These are phyloP conservation scores for Fraxinus sp. DNA, from an alignment of 305 asterid species.

Conservation along the genomic window DNA sequence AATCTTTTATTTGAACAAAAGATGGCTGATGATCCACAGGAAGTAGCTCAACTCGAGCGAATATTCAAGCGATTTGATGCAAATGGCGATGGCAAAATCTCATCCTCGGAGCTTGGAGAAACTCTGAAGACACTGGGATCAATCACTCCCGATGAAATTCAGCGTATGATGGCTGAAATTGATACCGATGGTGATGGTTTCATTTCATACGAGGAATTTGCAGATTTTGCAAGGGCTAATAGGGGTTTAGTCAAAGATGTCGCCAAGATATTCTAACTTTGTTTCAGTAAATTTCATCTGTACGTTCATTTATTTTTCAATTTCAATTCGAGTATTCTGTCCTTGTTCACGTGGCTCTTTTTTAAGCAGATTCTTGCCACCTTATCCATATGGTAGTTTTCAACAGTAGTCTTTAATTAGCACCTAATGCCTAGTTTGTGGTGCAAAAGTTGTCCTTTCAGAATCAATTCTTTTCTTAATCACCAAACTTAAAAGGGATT, in stretches of 20 bases:
- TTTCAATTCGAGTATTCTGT: not conserved
- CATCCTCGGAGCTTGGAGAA: slow-evolving; percentile 67
- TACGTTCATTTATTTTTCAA: not conserved
- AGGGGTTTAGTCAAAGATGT: slow-evolving; percentile 65
- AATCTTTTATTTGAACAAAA: not conserved
- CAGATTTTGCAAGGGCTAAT: slow-evolving; percentile 54
- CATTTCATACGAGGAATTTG: slow-evolving; percentile 63
- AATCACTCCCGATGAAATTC: slow-evolving; percentile 53
- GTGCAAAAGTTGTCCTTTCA: slow-evolving; percentile 11
- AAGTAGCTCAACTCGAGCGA: slow-evolving; percentile 53
- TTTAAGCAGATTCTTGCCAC: not conserved
- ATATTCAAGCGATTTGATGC: slow-evolving; percentile 73
- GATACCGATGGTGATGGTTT: slow-evolving; percentile 69
- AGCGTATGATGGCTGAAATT: slow-evolving; percentile 69
- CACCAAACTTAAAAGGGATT: slow-evolving; percentile 15
- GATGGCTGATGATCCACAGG: slow-evolving; percentile 71
- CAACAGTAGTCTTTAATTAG: not conserved
- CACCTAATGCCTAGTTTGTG: slow-evolving; percentile 3
- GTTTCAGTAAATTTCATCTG: not conserved
- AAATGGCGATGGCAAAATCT: slow-evolving; percentile 73
- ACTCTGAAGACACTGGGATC: slow-evolving; percentile 63
- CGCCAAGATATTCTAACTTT: slow-evolving; percentile 60
- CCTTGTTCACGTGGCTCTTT: not conserved
- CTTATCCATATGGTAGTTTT: not conserved
- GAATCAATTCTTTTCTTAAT: slow-evolving; percentile 16